phyloP scores from a whole-genome alignment of 306 rosid genomes.

The Prunus davidiana region DNA sequence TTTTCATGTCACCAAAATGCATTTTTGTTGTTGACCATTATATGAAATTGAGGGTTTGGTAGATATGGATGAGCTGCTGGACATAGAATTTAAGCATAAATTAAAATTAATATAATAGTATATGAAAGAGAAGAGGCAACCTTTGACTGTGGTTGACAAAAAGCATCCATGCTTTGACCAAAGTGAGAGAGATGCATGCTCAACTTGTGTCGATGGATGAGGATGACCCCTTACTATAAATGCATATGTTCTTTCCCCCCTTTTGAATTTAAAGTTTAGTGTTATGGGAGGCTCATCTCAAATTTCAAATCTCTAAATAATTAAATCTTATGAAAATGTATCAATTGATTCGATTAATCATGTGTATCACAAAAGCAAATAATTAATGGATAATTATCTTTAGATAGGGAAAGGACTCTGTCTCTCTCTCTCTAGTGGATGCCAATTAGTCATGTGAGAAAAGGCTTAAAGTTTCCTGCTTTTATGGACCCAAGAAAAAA shows the following conservation, averaged over 20 bases:
- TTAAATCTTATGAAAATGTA: not conserved
- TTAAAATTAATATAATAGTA: not conserved
- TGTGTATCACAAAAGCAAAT: not conserved
- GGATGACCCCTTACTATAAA: not conserved
- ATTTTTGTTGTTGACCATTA: no score
- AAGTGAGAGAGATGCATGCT: not conserved
- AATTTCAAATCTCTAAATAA: not conserved
- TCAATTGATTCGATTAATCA: not conserved
- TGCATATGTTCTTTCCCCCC: not conserved
- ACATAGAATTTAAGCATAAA: not conserved
- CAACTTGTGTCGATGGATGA: not conserved
- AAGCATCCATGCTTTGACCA: not conserved
- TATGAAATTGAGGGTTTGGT: not conserved
- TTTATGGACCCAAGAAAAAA: constrained; percentile 25
- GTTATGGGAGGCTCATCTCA: not conserved
- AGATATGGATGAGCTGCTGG: not conserved
- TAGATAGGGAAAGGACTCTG: no score
- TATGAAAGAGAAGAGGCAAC: not conserved
- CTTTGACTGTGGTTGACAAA: not conserved
- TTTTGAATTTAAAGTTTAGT: not conserved
- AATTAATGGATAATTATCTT: not conserved
- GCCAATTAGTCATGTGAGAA: constrained; percentile 21
- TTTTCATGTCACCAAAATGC: no score
- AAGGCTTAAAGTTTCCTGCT: not conserved
- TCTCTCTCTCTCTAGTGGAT: not conserved